phyloP scores from a whole-genome alignment of 1,284 basidiomycete genomes.

The Papiliotrema terrestris region DNA sequence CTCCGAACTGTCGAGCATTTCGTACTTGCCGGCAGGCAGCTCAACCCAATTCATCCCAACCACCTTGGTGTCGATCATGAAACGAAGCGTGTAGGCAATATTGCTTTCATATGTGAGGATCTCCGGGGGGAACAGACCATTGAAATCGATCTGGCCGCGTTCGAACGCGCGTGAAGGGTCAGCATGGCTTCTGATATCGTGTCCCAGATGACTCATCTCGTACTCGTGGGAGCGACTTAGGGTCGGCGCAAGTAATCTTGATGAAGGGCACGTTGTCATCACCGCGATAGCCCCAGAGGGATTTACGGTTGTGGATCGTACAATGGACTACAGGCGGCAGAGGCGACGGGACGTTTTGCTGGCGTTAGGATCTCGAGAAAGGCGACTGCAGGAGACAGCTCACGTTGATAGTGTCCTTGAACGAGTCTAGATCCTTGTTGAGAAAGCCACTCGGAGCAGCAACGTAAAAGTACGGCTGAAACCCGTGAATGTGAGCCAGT shows the following conservation, averaged over 20 bases:
- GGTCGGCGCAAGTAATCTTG: slow-evolving; percentile 71
- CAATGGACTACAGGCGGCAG: slow-evolving; percentile 56
- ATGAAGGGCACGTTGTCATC: slow-evolving; percentile 75
- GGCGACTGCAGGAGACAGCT: slow-evolving; percentile 30
- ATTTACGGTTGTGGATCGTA: slow-evolving; percentile 65
- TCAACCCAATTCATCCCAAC: slow-evolving; percentile 99
- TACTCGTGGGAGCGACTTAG: slow-evolving; percentile 73
- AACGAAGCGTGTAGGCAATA: slow-evolving; percentile 78
- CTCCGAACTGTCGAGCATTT: slow-evolving; percentile 56
- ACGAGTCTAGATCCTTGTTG: slow-evolving; percentile 61
- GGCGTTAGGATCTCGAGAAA: slow-evolving; percentile 3
- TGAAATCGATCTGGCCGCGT: slow-evolving; percentile 70
- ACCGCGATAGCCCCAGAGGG: slow-evolving; percentile 80
- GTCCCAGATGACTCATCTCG: slow-evolving; percentile 68
- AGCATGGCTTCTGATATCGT: background rate
- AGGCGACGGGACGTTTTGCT: slow-evolving; percentile 32
- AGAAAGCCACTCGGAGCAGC: slow-evolving; percentile 77
- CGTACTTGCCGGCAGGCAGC: slow-evolving; percentile 74
- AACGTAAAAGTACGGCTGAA: slow-evolving; percentile 87
- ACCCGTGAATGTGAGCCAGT: slow-evolving; percentile 72
- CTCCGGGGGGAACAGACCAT: slow-evolving; percentile 61
- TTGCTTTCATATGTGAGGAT: slow-evolving; percentile 86
- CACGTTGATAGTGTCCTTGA: slow-evolving; percentile 74
- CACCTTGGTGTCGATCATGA: slow-evolving; percentile 95
- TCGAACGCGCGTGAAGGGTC: slow-evolving; percentile 72